Percentiles rank a stretch among this genome's conserved stretches.
phyloP scores from a whole-genome alignment of 148 eudicot genomes.

The Simmondsia chinensis region DNA sequence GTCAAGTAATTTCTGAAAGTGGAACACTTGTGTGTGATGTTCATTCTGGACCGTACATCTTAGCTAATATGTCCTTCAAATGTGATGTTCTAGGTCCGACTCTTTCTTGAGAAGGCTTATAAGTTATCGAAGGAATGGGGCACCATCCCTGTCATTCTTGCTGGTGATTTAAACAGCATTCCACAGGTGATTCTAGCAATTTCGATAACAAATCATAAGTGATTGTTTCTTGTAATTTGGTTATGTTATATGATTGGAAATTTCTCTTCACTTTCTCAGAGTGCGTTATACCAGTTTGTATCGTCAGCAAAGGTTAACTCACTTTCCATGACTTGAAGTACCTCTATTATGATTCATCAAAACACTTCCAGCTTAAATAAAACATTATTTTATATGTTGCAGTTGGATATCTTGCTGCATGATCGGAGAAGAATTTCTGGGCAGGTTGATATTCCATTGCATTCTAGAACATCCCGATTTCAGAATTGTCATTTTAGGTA shows the following conservation, averaged over 20 bases:
- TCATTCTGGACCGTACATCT: no score
- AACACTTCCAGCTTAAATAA: no score
- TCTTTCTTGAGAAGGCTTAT: constrained; percentile 57
- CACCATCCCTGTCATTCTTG: constrained; percentile 55
- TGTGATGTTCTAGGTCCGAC: constrained; percentile 33
- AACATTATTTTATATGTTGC: constrained; percentile 18
- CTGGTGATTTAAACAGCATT: constrained; percentile 61
- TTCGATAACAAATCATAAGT: no score
- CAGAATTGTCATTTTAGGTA: constrained; percentile 26
- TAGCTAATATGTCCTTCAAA: constrained; percentile 1
- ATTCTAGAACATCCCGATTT: constrained; percentile 7
- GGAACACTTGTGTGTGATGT: no score
- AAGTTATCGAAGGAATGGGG: constrained; percentile 57
- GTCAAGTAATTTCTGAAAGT: no score
- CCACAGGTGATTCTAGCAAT: constrained; percentile 44
- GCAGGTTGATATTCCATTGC: constrained; percentile 17
- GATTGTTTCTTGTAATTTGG: no score
- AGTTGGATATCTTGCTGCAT: constrained; percentile 49
- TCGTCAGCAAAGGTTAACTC: constrained; percentile 47
- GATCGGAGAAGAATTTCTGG: constrained; percentile 44
- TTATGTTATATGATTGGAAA: neutral
- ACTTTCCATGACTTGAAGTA: neutral
- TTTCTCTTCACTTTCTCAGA: constrained; percentile 28
- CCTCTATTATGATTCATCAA: no score
- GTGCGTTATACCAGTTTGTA: constrained; percentile 55